phyloP scores from a whole-genome alignment of 2,329 filamentous ascomycete genomes.

The Lachnellula hyalina region DNA sequence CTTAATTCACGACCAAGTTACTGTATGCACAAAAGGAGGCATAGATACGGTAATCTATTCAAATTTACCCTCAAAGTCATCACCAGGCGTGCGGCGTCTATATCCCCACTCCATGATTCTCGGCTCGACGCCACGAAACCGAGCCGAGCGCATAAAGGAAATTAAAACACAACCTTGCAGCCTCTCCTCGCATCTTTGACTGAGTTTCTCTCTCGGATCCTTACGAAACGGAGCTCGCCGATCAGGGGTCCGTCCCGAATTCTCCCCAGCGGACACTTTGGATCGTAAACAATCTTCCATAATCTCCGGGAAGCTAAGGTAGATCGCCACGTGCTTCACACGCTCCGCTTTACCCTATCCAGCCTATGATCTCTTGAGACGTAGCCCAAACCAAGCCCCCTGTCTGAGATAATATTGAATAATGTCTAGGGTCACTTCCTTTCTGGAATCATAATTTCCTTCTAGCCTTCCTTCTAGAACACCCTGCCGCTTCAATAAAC shows the following conservation, averaged over 20 bases:
- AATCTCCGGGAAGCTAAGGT: background rate
- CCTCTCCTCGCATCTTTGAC: background rate
- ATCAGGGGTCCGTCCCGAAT: background rate
- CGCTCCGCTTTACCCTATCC: background rate
- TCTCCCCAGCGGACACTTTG: background rate
- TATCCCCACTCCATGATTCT: background rate
- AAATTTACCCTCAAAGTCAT: background rate
- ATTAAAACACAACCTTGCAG: background rate
- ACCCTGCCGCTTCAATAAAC: background rate
- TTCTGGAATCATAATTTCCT: background rate
- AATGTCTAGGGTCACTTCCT: background rate
- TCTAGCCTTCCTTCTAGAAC: background rate
- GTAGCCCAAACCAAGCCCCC: background rate
- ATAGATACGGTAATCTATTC: background rate
- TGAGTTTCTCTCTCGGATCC: background rate
- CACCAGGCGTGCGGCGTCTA: background rate
- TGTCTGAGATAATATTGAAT: background rate
- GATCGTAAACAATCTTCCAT: background rate
- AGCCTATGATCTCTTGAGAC: background rate
- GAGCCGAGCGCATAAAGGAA: background rate
- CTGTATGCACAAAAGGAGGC: background rate
- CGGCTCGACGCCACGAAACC: background rate
- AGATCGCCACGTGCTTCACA: background rate
- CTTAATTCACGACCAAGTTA: background rate
- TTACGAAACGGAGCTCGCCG: background rate